Conservation (phyloP, 1,284 basidiomycete genomes). For the Ganoderma multipileum region DNA sequence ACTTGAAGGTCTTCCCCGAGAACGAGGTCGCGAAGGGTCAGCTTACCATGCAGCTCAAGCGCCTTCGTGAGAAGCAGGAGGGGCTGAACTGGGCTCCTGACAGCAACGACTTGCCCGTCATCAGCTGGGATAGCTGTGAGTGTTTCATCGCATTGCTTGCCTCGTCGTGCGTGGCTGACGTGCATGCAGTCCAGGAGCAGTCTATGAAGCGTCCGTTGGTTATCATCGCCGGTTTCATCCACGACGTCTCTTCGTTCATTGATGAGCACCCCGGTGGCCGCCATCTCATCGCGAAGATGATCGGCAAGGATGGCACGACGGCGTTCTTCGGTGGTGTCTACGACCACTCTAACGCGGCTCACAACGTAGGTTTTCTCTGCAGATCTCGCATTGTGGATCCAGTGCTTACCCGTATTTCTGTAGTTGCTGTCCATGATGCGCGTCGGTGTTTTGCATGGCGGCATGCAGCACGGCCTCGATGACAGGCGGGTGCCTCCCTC, state of each 20-base stretch:
- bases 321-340: constrained; percentile 96
- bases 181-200: constrained; percentile 71
- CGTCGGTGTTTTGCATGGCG: constrained; percentile 86
- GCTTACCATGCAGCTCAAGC: constrained; percentile 92
- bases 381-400: neutral
- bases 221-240: constrained; percentile 89
- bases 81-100: constrained; percentile 82
- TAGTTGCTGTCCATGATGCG: constrained; percentile 88
- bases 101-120: constrained; percentile 77
- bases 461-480: constrained; percentile 66
- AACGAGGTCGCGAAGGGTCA: constrained; percentile 94
- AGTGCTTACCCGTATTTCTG: constrained; percentile 28
- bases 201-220: constrained; percentile 79
- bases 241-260: constrained; percentile 87
- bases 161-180: constrained; percentile 17
- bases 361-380: constrained; percentile 62
- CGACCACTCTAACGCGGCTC: constrained; percentile 92
- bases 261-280: constrained; percentile 91
- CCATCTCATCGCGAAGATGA: constrained; percentile 68
- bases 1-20: constrained; percentile 92
- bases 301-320: constrained; percentile 86
- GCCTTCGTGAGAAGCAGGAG: constrained; percentile 75
- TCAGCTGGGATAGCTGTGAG: constrained; percentile 88
- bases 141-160: constrained; percentile 20
- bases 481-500: constrained; percentile 72